A percentile compares a stretch with the other conserved stretches of the same genome.
Conservation (phyloP, 176 grass and related monocot genomes). For the Aegilops speltoides region DNA sequence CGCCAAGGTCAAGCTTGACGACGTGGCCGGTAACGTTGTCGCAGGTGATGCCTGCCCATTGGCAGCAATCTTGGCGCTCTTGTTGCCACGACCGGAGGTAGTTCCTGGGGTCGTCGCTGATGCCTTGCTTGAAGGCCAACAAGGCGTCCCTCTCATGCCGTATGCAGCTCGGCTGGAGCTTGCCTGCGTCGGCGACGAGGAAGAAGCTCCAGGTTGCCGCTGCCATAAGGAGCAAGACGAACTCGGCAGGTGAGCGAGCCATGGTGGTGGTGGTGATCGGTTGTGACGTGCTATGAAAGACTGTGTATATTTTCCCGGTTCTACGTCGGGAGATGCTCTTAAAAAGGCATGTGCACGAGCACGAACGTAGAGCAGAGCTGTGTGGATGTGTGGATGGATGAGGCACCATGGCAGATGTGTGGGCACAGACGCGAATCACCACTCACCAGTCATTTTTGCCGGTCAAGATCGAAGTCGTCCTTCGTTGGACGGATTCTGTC, state of each 20-base stretch:
- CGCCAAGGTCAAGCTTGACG: neutral
- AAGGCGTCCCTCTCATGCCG: conserved; percentile 24
- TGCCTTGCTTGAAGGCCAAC: conserved; percentile 39
- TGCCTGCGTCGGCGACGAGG: neutral
- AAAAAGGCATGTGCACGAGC: neutral
- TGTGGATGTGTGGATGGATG: neutral
- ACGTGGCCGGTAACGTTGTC: neutral
- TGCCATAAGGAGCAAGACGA: neutral
- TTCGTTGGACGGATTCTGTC: neutral
- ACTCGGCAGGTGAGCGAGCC: neutral
- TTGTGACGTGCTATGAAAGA: neutral
- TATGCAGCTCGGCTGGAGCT: neutral
- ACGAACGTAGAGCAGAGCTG: neutral
- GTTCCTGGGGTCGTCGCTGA: rapidly evolving
- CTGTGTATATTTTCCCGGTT: no score
- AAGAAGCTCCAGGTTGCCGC: neutral
- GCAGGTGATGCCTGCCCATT: conserved; percentile 44
- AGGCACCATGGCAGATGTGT: neutral
- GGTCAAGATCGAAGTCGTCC: no score
- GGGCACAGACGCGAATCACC: neutral
- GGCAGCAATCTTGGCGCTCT: conserved; percentile 16
- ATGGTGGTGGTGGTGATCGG: neutral
- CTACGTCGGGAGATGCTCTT: neutral
- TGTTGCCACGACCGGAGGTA: conserved; percentile 1
- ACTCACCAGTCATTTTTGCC: no score